These are phyloP conservation scores for Maudiozyma barnettii DNA, from an alignment of 805 yeast genomes.

Conservation along the genomic window DNA sequence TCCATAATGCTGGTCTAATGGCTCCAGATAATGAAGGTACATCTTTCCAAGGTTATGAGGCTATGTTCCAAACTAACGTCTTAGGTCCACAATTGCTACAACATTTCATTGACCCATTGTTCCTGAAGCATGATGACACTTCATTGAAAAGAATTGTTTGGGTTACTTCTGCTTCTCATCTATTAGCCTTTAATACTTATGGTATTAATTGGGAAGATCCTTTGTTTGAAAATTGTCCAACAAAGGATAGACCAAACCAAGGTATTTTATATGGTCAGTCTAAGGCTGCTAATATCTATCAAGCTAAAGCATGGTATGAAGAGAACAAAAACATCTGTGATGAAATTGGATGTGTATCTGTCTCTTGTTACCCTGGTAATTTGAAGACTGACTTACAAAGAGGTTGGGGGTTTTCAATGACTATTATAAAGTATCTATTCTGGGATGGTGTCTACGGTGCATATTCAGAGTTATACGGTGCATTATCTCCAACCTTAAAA, in stretches of 20 bases:
- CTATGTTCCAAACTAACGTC: conserved; percentile 31
- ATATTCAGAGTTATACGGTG: conserved; percentile 32
- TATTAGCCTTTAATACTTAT: conserved; percentile 18
- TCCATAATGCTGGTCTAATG: conserved; percentile 34
- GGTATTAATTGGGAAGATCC: conserved; percentile 30
- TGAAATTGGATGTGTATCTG: conserved; percentile 26
- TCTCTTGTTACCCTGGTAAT: conserved; percentile 32
- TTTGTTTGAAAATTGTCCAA: conserved; percentile 13
- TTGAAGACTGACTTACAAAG: conserved; percentile 28
- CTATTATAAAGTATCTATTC: conserved; percentile 8
- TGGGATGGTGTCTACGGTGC: conserved; percentile 29
- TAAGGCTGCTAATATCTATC: conserved; percentile 30
- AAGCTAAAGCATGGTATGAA: conserved; percentile 30
- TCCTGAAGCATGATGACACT: conserved; percentile 27
- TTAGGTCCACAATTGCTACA: conserved; percentile 33
- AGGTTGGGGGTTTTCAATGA: conserved; percentile 13
- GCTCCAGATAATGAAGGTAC: conserved; percentile 19
- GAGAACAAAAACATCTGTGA: conserved; percentile 18
- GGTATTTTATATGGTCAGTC: conserved; percentile 30
- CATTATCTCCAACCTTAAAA: conserved; percentile 28
- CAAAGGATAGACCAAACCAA: conserved; percentile 14
- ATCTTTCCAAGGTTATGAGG: conserved; percentile 30
- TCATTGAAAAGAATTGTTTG: conserved; percentile 31
- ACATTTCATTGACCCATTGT: conserved; percentile 30
- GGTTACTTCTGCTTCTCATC: conserved; percentile 32